Percentiles rank a stretch among this genome's conserved stretches.
phyloP scores from a whole-genome alignment of 768 basidiomycete genomes.

The Xerocomus spinulosus region DNA sequence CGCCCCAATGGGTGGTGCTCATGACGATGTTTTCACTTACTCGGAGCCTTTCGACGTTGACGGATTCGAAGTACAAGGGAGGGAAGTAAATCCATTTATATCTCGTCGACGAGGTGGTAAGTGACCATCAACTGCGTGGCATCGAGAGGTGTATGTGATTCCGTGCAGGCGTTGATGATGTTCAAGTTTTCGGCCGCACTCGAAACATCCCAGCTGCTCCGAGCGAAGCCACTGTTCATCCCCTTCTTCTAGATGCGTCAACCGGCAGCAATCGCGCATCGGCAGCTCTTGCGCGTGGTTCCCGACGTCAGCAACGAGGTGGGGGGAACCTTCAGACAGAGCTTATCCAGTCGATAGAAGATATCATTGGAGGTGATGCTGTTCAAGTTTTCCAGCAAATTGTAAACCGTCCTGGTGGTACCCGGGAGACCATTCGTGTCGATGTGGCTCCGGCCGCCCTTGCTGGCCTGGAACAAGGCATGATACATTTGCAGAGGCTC shows the following conservation, averaged over 20 bases:
- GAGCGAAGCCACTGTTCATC: conserved; percentile 76
- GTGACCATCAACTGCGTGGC: not conserved
- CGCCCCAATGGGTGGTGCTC: conserved; percentile 23
- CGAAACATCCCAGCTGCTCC: conserved; percentile 48
- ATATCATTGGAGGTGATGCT: conserved; percentile 76
- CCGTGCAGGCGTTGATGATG: conserved; percentile 45
- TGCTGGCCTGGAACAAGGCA: conserved; percentile 54
- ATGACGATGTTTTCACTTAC: conserved; percentile 53
- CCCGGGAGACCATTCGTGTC: conserved; percentile 67
- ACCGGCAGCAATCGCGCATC: conserved; percentile 41
- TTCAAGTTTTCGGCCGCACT: conserved; percentile 60
- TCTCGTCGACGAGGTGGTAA: conserved; percentile 49
- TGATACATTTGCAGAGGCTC: conserved; percentile 44
- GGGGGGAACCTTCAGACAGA: conserved; percentile 47
- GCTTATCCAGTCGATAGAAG: conserved; percentile 72
- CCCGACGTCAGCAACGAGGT: conserved; percentile 56
- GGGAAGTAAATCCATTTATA: conserved; percentile 39
- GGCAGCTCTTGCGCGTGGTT: conserved; percentile 40
- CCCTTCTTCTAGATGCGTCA: conserved; percentile 68
- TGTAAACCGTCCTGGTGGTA: conserved; percentile 55
- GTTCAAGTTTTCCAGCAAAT: conserved; percentile 83
- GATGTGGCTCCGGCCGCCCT: conserved; percentile 67
- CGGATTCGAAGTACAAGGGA: conserved; percentile 40
- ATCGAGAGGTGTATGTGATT: not conserved
- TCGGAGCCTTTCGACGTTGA: conserved; percentile 49